Conservation (phyloP, 805 yeast genomes). For the Ogataea ramenticola region DNA sequence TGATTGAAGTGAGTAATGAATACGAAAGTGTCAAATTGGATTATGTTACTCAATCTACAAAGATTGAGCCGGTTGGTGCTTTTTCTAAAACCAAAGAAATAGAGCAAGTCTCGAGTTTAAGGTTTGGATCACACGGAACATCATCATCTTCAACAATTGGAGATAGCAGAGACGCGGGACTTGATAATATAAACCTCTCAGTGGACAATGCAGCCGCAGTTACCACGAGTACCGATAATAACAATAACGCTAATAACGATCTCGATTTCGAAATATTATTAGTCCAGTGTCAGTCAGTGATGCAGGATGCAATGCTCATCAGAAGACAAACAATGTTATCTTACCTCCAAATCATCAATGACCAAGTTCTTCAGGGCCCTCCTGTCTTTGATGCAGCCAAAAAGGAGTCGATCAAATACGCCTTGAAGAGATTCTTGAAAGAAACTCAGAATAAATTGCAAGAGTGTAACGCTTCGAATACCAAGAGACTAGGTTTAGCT, state of each 20-base stretch:
- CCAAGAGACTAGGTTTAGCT: constrained; percentile 11
- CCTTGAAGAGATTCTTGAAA: constrained; percentile 10
- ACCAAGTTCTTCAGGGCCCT: constrained; percentile 9
- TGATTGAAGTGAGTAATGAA: neutral
- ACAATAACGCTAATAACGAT: neutral
- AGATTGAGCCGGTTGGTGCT: neutral
- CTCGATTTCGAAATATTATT: constrained; percentile 5
- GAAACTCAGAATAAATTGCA: constrained; percentile 19
- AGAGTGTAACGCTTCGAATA: constrained; percentile 15
- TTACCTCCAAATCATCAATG: constrained; percentile 17
- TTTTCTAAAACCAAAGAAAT: neutral
- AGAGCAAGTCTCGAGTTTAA: neutral
- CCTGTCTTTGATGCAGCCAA: constrained; percentile 5
- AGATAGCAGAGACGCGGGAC: no score
- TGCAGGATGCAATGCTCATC: constrained; percentile 27
- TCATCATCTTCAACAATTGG: no score
- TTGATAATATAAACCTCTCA: no score
- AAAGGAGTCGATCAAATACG: constrained; percentile 14
- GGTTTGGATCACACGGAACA: neutral
- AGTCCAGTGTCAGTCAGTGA: constrained; percentile 14
- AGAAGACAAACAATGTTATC: constrained; percentile 30
- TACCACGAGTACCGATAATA: no score
- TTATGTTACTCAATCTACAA: neutral
- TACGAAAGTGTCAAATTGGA: neutral
- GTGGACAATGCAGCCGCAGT: no score